Evolutionary conservation across 208 protist species (phyloP), one percentile per base, ranked within the genome.

Genomic region (Leishmania guyanensis): DNA sequence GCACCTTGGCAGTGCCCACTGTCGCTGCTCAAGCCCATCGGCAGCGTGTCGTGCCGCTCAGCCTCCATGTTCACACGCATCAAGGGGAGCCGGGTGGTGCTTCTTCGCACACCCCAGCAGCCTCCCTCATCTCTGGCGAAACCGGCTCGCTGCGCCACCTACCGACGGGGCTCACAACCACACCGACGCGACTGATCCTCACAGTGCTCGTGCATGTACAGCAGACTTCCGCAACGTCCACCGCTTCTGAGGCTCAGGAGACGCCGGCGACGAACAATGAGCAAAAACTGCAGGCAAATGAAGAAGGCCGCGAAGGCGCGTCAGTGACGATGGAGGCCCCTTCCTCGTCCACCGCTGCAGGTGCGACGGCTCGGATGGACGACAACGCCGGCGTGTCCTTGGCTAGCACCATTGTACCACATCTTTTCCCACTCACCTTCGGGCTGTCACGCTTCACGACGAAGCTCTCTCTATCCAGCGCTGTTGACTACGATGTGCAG

Each of bases 401-500:
- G n/a, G 78, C 78, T 8, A 56, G 70, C 5, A 66, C 58, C 36
- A 65, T 82, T 12, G 26, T 86, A 5, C 65, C 20, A 16, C 82
- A 82, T 62, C 82, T 86, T 50, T 86, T 86, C 33, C 78, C 82
- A 0, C 51, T 74, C 43, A n/a, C 62, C 36, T 86, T 86, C 43
- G 71, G 53, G 2, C 68, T 82, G 16, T 86, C 82, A 5, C 78
- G 66, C 48, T 82, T 75, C 73, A 50, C 82, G 8, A 86, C 77
- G 5, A 65, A 53, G 14, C 53, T 86, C 17, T 58, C 82, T 20
- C 46, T 86, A 22, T 86, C 82, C 17, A 86, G 71, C 58, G 74
- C 50, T 6, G 56, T 86, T 8, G 50, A 80, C 74, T 78, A 86
- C 78, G 78, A 81, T n/a, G 74, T 39, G 17, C 72, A 82, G 53